phyloP scores from a whole-genome alignment of 2,329 filamentous ascomycete species.

The Mariannaea sp. region DNA sequence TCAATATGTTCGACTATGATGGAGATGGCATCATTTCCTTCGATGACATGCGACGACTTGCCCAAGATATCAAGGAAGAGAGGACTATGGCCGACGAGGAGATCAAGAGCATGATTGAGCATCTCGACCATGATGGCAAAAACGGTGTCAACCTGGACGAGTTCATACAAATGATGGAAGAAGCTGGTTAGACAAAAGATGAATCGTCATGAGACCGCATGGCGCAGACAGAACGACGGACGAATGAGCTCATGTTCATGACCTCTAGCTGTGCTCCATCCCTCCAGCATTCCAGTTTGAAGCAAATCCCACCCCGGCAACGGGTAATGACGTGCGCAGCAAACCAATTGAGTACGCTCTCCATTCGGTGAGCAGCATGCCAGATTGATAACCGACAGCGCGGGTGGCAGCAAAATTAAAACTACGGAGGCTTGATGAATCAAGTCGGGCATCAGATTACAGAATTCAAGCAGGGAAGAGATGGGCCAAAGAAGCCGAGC shows the following conservation, averaged over 20 bases:
- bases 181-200: slow-evolving; percentile 41
- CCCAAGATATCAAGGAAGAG: slow-evolving; percentile 84
- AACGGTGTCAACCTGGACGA: slow-evolving; percentile 75
- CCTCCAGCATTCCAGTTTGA: not conserved
- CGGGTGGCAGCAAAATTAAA: not conserved
- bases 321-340: not conserved
- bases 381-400: not conserved
- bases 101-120: slow-evolving; percentile 93
- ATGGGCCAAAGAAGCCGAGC: not conserved
- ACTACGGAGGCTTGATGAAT: not conserved
- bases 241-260: slow-evolving; percentile 2
- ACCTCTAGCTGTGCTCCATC: slow-evolving; percentile 3
- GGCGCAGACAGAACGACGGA: slow-evolving; percentile 4
- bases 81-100: slow-evolving; percentile 87
- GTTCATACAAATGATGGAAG: slow-evolving; percentile 67
- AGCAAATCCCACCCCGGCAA: not conserved
- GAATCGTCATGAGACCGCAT: not conserved
- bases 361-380: not conserved
- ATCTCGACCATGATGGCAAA: slow-evolving; percentile 94
- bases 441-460: not conserved
- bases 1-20: slow-evolving; percentile 90
- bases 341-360: not conserved
- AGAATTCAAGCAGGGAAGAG: not conserved
- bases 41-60: slow-evolving; percentile 84
- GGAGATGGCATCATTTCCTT: slow-evolving; percentile 90